Base-by-base conservation (phyloP, 2,329 filamentous ascomycete genomes). In the Hymenoscyphus scutula region DNA sequence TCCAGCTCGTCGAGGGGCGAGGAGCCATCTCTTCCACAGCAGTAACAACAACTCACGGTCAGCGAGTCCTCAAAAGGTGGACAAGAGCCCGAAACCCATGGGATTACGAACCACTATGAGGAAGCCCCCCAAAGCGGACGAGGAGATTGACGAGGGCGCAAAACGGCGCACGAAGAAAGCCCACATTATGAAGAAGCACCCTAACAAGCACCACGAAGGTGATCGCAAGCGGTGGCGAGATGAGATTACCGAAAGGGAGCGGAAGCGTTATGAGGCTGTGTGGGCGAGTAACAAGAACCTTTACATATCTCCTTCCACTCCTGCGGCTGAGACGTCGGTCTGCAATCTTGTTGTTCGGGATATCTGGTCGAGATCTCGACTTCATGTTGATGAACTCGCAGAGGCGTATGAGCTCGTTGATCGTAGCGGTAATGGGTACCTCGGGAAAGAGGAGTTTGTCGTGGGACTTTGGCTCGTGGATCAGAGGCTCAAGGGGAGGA, bases 391-490 rank as follows among this genome's bases (percentile, higher is more conserved):
- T 70, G 87, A 89, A 69, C 80, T 95, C 37, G 86, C 86, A 53
- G 88, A 91, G 75, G 87, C 93, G 1, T 95, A 90, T 88, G 86
- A 88, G 51, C 78, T 94, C 19, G 90, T 94, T 11, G 89, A 90
- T 71, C 77, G 81, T 1, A 75, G 78, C 6, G 74, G 76, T 1
- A 72, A 76, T 15, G 88, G 88, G 1, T 78, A 82, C 67, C 76
- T 95, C 60, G 79, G 77, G 61, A 84, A 84, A 70, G 82, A 88
- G 61, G 89, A 92, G 77, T 95, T 95, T 74, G 89, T 95, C 0
- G 90, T 94, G 1, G 91, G 91, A 10, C 82, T 91, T 78, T 95
- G 91, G 90, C 77, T 95, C 56, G 84, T 95, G 38, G 91, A 95
- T 74, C 90, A 93, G 79, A 79, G 89, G 64, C 77, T 95, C n/a